A percentile compares a stretch with the other conserved stretches of the same genome.
Conservation (phyloP, 371 early-diverging fungal genomes). For the Chytridium lagenaria region DNA sequence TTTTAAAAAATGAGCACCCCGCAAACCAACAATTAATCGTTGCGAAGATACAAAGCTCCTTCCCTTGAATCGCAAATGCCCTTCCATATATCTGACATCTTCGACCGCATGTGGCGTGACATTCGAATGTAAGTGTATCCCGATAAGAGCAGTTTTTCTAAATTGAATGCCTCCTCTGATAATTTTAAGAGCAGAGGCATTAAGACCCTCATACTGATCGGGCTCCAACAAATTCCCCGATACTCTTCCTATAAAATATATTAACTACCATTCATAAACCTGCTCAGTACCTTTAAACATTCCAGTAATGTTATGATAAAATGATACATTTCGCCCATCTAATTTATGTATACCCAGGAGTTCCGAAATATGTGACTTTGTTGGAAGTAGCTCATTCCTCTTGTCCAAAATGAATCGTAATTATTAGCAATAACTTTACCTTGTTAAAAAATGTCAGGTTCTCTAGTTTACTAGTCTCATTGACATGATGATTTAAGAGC, state of each 20-base stretch:
- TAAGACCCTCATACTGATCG: not conserved
- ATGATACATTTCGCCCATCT: slow-evolving; percentile 20
- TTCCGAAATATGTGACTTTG: not conserved
- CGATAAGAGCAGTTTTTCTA: not conserved
- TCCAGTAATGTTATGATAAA: slow-evolving; percentile 69
- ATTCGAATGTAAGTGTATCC: slow-evolving; percentile 17
- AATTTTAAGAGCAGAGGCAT: not conserved
- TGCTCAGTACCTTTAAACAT: slow-evolving; percentile 59
- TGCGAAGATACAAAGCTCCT: not conserved
- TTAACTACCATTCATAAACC: not conserved
- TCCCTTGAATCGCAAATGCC: slow-evolving; percentile 1
- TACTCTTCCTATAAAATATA: not conserved
- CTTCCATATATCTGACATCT: slow-evolving; percentile 17
- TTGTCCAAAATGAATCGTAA: no score
- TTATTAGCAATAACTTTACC: no score
- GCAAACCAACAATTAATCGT: slow-evolving; percentile 15
- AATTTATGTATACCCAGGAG: not conserved
- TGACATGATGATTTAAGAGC: not conserved
- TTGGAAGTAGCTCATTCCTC: no score
- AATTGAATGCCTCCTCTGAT: slow-evolving; percentile 11
- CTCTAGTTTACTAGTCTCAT: not conserved
- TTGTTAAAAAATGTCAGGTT: not conserved
- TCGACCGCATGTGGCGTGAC: not conserved
- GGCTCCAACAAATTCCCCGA: not conserved
- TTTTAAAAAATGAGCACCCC: slow-evolving; percentile 29